Percentiles rank a stretch among this genome's conserved stretches.
These are phyloP conservation scores for Neopestalotiopsis rosae DNA, from an alignment of 2,329 filamentous ascomycete species.

Conservation along the genomic window DNA sequence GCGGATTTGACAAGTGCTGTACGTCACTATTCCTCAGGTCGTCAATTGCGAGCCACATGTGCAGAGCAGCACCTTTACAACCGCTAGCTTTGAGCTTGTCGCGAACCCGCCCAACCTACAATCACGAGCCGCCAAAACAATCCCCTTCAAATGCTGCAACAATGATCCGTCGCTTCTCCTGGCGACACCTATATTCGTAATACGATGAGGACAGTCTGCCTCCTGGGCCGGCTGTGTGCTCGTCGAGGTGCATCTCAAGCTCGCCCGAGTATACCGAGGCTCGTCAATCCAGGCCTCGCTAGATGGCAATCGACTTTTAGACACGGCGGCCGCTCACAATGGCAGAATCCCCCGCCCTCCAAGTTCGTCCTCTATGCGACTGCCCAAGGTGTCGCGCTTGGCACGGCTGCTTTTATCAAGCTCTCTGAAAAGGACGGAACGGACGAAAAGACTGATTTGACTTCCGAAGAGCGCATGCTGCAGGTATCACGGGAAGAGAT, in stretches of 20 bases:
- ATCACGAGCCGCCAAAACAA: neutral
- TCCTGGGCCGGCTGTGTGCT: slow-evolving; percentile 50
- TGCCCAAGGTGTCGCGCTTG: slow-evolving; percentile 50
- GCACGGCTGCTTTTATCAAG: slow-evolving; percentile 62
- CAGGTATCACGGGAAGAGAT: slow-evolving; percentile 81
- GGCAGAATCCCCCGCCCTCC: slow-evolving; percentile 24
- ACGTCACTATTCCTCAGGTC: slow-evolving; percentile 15
- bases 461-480: slow-evolving; percentile 86
- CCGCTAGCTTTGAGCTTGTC: slow-evolving; percentile 1
- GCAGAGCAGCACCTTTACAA: neutral
- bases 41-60: neutral
- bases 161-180: slow-evolving; percentile 17
- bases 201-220: slow-evolving; percentile 53
- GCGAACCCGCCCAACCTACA: neutral
- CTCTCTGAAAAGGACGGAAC: slow-evolving; percentile 56
- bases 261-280: slow-evolving; percentile 20
- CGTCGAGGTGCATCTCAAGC: slow-evolving; percentile 28
- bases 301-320: slow-evolving; percentile 29
- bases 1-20: neutral
- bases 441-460: slow-evolving; percentile 58
- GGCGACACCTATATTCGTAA: slow-evolving; percentile 9
- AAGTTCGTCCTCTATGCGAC: slow-evolving; percentile 43
- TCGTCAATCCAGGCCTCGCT: neutral
- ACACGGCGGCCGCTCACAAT: slow-evolving; percentile 15
- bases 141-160: slow-evolving; percentile 13